Evolutionary conservation across 352 stramenopile genomes (phyloP).

Genomic region (Phytophthora citrophthora): DNA sequence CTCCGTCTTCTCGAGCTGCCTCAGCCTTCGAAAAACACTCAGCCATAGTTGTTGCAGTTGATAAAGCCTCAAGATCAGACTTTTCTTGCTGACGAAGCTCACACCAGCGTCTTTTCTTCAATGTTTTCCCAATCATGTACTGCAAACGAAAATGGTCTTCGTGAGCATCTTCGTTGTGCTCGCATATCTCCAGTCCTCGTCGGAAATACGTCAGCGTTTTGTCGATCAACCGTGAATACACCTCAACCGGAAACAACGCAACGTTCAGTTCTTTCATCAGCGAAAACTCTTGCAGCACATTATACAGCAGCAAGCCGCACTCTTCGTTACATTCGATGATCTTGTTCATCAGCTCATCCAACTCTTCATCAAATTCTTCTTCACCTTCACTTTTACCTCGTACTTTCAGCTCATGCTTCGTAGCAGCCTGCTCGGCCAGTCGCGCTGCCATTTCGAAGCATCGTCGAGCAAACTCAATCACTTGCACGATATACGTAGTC

Average conservation of each 20-base stretch:
- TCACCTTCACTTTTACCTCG: constrained; percentile 13
- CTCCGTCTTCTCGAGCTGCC: constrained; percentile 56
- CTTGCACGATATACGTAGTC: constrained; percentile 48
- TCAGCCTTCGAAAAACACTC: constrained; percentile 66
- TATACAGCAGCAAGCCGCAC: constrained; percentile 75
- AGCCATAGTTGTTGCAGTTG: constrained; percentile 43
- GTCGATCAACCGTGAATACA: constrained; percentile 40
- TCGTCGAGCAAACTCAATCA: constrained; percentile 69
- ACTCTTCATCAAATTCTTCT: constrained; percentile 28
- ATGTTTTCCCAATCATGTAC: constrained; percentile 79
- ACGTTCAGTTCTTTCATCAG: constrained; percentile 46
- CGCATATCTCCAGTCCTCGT: constrained; percentile 42
- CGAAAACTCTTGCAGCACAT: constrained; percentile 69
- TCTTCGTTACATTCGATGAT: constrained; percentile 78
- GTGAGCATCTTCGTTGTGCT: constrained; percentile 40
- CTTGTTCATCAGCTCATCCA: constrained; percentile 40
- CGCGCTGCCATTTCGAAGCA: constrained; percentile 70
- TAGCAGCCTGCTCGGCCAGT: constrained; percentile 32
- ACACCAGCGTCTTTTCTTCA: constrained; percentile 65
- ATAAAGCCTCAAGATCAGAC: constrained; percentile 18
- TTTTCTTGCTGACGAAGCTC: constrained; percentile 18
- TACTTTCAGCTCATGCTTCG: constrained; percentile 18
- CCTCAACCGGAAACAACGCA: constrained; percentile 29
- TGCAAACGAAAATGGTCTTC: constrained; percentile 69
- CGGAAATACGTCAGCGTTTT: constrained; percentile 50